Conservation (phyloP, 192 early-diverging fungal species). For the Borealophlyctis nickersoniae region DNA sequence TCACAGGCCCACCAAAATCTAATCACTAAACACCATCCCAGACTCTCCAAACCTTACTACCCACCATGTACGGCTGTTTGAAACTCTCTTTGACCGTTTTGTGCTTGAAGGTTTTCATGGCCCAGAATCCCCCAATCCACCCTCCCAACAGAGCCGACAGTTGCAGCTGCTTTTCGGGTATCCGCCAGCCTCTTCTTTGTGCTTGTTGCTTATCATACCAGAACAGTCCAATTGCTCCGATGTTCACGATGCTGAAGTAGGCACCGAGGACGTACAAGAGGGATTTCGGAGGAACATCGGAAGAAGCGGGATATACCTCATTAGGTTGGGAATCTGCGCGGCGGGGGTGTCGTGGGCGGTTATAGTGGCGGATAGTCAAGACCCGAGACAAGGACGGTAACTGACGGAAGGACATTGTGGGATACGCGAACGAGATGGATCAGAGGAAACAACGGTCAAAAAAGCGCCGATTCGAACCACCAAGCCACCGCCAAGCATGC, state of each 20-base stretch:
- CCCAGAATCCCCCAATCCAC: slow-evolving; percentile 51
- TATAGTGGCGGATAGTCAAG: too few species aligned
- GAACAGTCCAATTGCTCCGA: slow-evolving; percentile 39
- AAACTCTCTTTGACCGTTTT: slow-evolving; percentile 55
- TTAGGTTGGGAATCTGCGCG: too few species aligned
- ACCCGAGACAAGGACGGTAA: too few species aligned
- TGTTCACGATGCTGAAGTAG: slow-evolving; percentile 42
- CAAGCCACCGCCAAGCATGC: too few species aligned
- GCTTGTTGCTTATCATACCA: slow-evolving; percentile 58
- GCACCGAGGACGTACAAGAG: slow-evolving; percentile 25
- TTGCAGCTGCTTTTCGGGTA: slow-evolving; percentile 48
- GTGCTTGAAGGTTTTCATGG: slow-evolving; percentile 51
- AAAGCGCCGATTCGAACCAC: too few species aligned
- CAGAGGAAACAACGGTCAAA: too few species aligned
- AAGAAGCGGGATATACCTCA: too few species aligned
- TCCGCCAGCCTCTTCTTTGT: slow-evolving; percentile 44
- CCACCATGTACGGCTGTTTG: slow-evolving; percentile 39
- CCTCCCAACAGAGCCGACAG: slow-evolving; percentile 49
- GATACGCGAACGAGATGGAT: too few species aligned
- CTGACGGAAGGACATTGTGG: too few species aligned
- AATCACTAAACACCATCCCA: not conserved
- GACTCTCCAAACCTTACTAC: not conserved
- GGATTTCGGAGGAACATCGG: too few species aligned
- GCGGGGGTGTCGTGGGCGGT: too few species aligned
- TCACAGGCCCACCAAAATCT: not conserved